Evolutionary conservation across 495 filamentous ascomycete species (phyloP).

Genomic region (Penicillium paxilli): DNA sequence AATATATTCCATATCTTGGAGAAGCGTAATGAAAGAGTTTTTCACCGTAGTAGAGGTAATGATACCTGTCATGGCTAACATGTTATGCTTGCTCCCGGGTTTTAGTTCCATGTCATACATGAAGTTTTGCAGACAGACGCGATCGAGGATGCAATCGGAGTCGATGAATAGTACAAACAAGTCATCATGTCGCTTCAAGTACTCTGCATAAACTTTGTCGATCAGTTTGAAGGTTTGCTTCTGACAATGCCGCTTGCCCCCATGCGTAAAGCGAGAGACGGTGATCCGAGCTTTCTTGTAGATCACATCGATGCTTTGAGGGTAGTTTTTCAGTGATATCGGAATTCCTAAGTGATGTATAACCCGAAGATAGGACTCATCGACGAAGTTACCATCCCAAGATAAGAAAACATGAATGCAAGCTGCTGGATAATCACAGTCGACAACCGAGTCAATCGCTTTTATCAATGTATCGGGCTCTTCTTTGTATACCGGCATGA

Average conservation of each 20-base stretch:
- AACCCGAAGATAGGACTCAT: constrained; percentile 86
- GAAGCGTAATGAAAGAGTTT: constrained; percentile 83
- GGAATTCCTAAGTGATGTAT: constrained; percentile 87
- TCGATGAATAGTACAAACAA: constrained; percentile 97
- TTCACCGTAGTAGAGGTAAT: constrained; percentile 94
- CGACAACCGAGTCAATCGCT: constrained; percentile 88
- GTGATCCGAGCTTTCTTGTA: constrained; percentile 85
- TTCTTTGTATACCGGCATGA: constrained; percentile 98
- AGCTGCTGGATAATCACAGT: constrained; percentile 90
- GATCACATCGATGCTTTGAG: constrained; percentile 85
- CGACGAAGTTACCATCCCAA: constrained; percentile 87
- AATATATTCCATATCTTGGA: constrained; percentile 98
- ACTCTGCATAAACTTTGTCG: constrained; percentile 88
- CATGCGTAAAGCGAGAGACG: constrained; percentile 89
- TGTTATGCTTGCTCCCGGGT: constrained; percentile 87
- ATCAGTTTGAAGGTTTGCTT: constrained; percentile 94
- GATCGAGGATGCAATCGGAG: constrained; percentile 95
- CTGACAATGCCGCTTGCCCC: constrained; percentile 91
- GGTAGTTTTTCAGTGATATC: constrained; percentile 72
- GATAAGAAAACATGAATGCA: constrained; percentile 97
- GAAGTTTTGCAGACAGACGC: constrained; percentile 93
- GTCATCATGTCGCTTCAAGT: constrained; percentile 85
- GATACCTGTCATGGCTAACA: constrained; percentile 98
- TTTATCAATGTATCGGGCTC: constrained; percentile 81
- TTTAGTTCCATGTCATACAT: constrained; percentile 99